Base-by-base conservation (phyloP, 2,329 filamentous ascomycete genomes). In the Colletotrichum simmondsii region DNA sequence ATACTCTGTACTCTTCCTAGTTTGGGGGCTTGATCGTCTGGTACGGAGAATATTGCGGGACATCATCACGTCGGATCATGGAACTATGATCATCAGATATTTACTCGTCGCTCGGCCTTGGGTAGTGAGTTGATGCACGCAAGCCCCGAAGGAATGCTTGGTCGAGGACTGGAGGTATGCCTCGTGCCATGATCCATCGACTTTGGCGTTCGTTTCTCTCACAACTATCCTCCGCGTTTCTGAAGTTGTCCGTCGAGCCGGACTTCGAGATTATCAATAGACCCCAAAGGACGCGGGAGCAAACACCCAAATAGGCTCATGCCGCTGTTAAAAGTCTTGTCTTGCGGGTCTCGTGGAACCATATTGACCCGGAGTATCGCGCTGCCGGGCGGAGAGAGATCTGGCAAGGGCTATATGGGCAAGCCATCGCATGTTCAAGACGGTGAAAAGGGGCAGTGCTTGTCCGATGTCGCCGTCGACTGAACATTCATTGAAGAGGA, bases 21-120 rank as follows among this genome's bases (percentile, higher is more conserved):
- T 10, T 14, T 56, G 65, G 22, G 62, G 24, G 53, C 46, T 32
- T 61, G 46, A 56, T 67, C 68, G 42, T 49, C 62, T 42, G 54
- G 56, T 61, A 66, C 54, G 35, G 56, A 59, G 56, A 66, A 24
- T 19, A 22, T 46, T 12, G 24, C 16, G 32, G 67, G 12, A 53
- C 62, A 67, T 56, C 54, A 65, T 59, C 56, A 54, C 32, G 42
- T 66, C 37, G 58, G 62, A 60, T 60, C 63, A 71, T 46, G 16
- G 4, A 24, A 19, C 46, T 49, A n/a, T 37, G 46, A 67, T 67
- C 56, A 32, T 46, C 56, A 53, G 42, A 28, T 26, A 46, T n/a
- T 46, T 14, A 12, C 58, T 46, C 46, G 26, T 30, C 12, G 53
- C 24, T 56, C 26, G 10, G 59, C 16, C 24, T 30, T 7, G 22